A percentile compares a stretch with the other conserved stretches of the same genome.
phyloP scores from a whole-genome alignment of 1,284 basidiomycete species.

The Marasmius tenuissimus region DNA sequence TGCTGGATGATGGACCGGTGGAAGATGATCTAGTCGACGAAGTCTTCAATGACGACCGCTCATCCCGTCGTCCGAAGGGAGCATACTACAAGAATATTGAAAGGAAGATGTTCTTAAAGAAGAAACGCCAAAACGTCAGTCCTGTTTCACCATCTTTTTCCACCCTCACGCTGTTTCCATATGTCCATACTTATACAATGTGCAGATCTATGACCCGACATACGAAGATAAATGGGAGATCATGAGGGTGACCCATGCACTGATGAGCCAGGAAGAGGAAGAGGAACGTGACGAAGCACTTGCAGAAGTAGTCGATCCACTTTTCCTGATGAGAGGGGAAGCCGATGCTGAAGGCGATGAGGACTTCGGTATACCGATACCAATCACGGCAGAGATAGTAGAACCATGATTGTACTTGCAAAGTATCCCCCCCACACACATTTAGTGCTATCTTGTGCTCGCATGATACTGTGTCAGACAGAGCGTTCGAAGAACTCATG shows the following conservation, averaged over 20 bases:
- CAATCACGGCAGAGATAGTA: background rate
- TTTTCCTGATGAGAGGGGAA: constrained; percentile 39
- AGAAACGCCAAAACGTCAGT: constrained; percentile 74
- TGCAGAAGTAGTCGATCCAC: constrained; percentile 56
- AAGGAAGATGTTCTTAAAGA: constrained; percentile 83
- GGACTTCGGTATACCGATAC: constrained; percentile 6
- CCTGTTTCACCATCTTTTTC: background rate
- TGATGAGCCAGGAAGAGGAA: constrained; percentile 40
- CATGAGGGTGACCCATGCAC: constrained; percentile 62
- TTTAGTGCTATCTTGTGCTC: no score
- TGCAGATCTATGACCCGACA: constrained; percentile 53
- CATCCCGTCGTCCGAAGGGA: constrained; percentile 47
- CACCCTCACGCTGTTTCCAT: constrained; percentile 4
- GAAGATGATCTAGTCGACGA: constrained; percentile 32
- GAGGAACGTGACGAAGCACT: constrained; percentile 52
- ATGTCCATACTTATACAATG: background rate
- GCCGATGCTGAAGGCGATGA: constrained; percentile 43
- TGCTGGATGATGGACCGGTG: constrained; percentile 64
- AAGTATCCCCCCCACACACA: no score
- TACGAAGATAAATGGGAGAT: constrained; percentile 80
- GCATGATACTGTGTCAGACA: no score
- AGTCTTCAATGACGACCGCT: constrained; percentile 28
- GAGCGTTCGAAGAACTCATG: background rate
- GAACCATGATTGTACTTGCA: background rate
- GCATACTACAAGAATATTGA: constrained; percentile 89